Base-by-base conservation (phyloP, 2,329 filamentous ascomycete genomes). In the Plenodomus biglobosus region DNA sequence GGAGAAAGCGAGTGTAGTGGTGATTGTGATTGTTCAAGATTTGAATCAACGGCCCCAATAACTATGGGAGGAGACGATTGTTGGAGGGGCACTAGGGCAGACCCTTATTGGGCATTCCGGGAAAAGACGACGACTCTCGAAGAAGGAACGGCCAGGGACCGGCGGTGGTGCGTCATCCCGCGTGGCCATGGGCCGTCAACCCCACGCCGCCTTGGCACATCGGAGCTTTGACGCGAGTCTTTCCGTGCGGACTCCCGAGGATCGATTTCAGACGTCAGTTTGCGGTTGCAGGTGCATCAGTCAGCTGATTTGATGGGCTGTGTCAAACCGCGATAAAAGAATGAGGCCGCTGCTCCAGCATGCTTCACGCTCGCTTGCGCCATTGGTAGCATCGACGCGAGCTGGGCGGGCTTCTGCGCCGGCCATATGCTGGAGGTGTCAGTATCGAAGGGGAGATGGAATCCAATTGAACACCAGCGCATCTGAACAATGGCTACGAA, bases 331-430 rank as follows among this genome's bases (percentile, higher is more conserved):
- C 64, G 57, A 44, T 40, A 50, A 48, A 65, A 68, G 65, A 52
- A 73, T 73, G 71, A 67, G 66, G 65, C 68, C 68, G 56, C 61
- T 73, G 67, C 65, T 73, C 59, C 69, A 71, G 61, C 60, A 71
- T 71, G 71, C 68, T 62, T 69, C 69, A 49, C 68, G 69, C 55
- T 65, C 61, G 40, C 49, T 69, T 41, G 45, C 51, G 34, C 55
- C 59, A 53, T 11, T 32, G 6, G 8, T 32, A 15, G 27, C 27
- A 11, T 15, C 27, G 27, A 8, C 27, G 27, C 27, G 27, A 15
- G 27, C 27, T 32, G 27, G 27, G 27, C 6, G 27, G 15, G 3
- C 6, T 3, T 32, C 11, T 15, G 19, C 55, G 20, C 47, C 56
- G 40, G 64, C 63, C 32, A 51, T 61, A 56, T 71, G 64, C 40